These are phyloP conservation scores for Atkinsonella texensis DNA, from an alignment of 2,329 filamentous ascomycete genomes.

Conservation along the genomic window DNA sequence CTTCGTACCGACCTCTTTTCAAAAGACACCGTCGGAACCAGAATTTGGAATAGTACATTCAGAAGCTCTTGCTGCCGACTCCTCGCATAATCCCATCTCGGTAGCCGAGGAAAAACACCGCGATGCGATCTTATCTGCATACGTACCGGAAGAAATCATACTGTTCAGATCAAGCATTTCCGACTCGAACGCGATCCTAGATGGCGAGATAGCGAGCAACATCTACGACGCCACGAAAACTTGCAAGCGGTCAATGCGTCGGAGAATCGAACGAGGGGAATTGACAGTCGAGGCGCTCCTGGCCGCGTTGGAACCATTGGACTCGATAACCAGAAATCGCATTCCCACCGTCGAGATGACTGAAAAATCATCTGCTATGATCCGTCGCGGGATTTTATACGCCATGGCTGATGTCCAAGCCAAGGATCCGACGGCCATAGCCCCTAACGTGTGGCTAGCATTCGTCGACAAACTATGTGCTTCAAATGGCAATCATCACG, in stretches of 20 bases:
- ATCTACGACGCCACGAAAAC: background rate
- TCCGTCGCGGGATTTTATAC: conserved; percentile 11
- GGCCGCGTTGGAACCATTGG: conserved; percentile 11
- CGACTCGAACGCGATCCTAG: background rate
- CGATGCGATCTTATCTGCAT: background rate
- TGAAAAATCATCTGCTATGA: conserved; percentile 9
- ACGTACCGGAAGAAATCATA: conserved; percentile 9
- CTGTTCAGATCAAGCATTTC: conserved; percentile 8
- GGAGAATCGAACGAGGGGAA: conserved; percentile 7
- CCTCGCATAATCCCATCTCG: background rate
- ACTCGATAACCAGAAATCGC: conserved; percentile 7
- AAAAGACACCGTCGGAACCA: background rate
- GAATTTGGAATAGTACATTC: background rate
- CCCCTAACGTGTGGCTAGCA: conserved; percentile 10
- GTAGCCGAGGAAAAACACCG: background rate
- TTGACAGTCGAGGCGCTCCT: conserved; percentile 8
- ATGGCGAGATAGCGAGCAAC: conserved; percentile 6
- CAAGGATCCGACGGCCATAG: background rate
- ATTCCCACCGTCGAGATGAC: conserved; percentile 8
- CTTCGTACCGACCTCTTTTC: conserved; percentile 7
- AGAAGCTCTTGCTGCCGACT: conserved; percentile 5
- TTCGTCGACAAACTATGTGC: conserved; percentile 8
- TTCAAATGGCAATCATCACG: conserved; percentile 6
- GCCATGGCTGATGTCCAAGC: conserved; percentile 8
- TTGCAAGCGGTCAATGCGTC: conserved; percentile 9